Evolutionary conservation across 1,139 yeast species (phyloP).

Genomic region (Torulaspora globosa): DNA sequence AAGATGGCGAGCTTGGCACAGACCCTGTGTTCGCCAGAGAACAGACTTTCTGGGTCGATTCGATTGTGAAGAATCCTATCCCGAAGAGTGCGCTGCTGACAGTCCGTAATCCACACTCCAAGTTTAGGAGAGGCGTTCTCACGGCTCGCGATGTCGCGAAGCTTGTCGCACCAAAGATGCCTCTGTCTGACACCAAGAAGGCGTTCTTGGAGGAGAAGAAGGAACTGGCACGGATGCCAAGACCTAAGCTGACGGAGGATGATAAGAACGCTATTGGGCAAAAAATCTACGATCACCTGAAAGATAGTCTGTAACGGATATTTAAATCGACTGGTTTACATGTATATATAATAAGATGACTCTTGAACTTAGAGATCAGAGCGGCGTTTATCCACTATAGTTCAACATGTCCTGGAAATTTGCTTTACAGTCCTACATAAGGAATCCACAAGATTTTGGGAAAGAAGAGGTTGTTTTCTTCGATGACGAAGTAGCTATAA

Average conservation of each 20-base stretch:
- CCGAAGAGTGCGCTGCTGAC: constrained; percentile 64
- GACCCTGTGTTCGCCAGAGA: constrained; percentile 57
- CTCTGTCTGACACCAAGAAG: constrained; percentile 60
- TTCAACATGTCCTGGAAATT: constrained; percentile 30
- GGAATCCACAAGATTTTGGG: constrained; percentile 36
- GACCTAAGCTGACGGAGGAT: constrained; percentile 57
- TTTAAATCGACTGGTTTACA: constrained; percentile 3
- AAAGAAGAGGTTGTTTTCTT: constrained; percentile 38
- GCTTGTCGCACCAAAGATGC: constrained; percentile 73
- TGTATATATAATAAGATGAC: neutral
- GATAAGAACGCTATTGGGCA: constrained; percentile 67
- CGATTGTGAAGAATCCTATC: constrained; percentile 62
- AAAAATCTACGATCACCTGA: constrained; percentile 42
- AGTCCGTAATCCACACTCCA: constrained; percentile 64
- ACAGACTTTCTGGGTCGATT: constrained; percentile 70
- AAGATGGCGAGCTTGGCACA: constrained; percentile 61
- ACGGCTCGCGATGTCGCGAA: constrained; percentile 59
- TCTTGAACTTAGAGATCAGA: neutral
- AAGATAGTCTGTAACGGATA: constrained; percentile 11
- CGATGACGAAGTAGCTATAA: constrained; percentile 53
- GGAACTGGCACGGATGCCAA: constrained; percentile 45
- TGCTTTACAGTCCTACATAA: constrained; percentile 38
- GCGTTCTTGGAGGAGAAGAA: constrained; percentile 49
- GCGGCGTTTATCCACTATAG: too few species aligned
- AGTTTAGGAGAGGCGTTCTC: constrained; percentile 53